phyloP scores from a whole-genome alignment of 192 early-diverging fungal species.

The Mortierella claussenii region DNA sequence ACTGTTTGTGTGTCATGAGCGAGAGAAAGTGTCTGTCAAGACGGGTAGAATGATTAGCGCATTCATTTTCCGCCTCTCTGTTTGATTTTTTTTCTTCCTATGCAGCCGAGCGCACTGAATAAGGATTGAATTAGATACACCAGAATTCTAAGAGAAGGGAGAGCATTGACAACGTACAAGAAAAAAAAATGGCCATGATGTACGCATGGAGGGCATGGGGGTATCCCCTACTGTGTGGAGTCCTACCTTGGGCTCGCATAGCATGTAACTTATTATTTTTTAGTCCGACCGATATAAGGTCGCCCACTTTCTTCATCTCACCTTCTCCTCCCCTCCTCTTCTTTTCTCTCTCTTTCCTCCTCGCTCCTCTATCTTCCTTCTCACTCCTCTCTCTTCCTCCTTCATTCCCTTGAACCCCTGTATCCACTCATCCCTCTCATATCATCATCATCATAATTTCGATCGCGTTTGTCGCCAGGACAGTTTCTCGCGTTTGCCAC shows the following conservation, averaged over 20 bases:
- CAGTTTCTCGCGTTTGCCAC: not conserved
- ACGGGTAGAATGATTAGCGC: not conserved
- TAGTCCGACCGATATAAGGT: conserved; percentile 2
- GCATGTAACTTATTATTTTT: too few relatives aligned
- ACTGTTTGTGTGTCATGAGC: conserved; percentile 8
- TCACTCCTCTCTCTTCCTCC: not conserved
- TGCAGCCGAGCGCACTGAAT: not conserved
- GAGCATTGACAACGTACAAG: too few relatives aligned
- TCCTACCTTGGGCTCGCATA: too few relatives aligned
- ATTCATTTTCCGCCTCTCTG: conserved; percentile 3
- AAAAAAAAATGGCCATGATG: too few relatives aligned
- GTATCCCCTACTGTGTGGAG: not conserved
- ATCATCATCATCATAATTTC: not conserved
- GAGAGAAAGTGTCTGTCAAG: too few relatives aligned
- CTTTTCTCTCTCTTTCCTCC: conserved; percentile 4
- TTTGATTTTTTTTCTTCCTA: not conserved
- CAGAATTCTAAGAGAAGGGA: not conserved
- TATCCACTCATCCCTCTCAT: not conserved
- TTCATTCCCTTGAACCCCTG: not conserved
- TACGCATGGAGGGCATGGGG: too few relatives aligned
- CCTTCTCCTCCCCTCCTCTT: not conserved
- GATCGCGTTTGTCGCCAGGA: not conserved
- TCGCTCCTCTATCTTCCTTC: not conserved
- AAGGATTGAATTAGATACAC: not conserved
- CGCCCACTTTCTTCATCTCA: not conserved